These are phyloP conservation scores for Candida mattraensis DNA, from an alignment of 805 yeast genomes.

Conservation along the genomic window DNA sequence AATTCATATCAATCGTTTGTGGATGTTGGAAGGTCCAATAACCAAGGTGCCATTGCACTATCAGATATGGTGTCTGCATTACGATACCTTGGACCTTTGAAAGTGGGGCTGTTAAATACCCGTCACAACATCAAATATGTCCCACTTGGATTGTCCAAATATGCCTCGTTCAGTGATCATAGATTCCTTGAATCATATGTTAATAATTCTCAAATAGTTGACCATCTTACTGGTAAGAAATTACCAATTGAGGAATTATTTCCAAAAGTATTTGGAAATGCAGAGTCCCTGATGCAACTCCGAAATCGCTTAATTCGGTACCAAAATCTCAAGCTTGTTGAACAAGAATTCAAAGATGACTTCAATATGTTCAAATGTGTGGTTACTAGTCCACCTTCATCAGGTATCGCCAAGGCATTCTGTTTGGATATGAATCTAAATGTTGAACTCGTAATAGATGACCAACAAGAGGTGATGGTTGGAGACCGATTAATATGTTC, in stretches of 20 bases:
- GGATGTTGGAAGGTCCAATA: constrained; percentile 17
- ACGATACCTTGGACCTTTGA: constrained; percentile 19
- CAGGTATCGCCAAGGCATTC: constrained; percentile 40
- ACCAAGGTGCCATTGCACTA: constrained; percentile 19
- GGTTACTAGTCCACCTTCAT: constrained; percentile 36
- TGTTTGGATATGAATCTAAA: constrained; percentile 48
- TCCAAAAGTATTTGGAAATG: constrained; percentile 14
- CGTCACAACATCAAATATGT: constrained; percentile 21
- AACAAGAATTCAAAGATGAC: constrained; percentile 10
- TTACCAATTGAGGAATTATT: constrained; percentile 7
- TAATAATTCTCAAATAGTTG: constrained; percentile 34
- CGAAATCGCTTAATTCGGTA: constrained; percentile 18
- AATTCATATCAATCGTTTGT: constrained; percentile 28
- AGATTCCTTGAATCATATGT: constrained; percentile 28
- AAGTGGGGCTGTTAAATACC: constrained; percentile 20
- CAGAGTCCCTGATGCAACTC: constrained; percentile 29
- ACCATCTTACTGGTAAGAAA: constrained; percentile 36
- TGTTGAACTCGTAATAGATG: constrained; percentile 39
- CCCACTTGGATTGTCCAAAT: constrained; percentile 29
- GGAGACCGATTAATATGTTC: constrained; percentile 51
- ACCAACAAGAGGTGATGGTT: constrained; percentile 28
- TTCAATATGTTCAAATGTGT: constrained; percentile 41
- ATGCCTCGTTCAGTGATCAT: constrained; percentile 29
- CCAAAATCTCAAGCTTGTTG: constrained; percentile 13
- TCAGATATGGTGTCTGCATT: constrained; percentile 25